Base-by-base conservation (phyloP, 768 basidiomycete genomes). In the Lactarius indigo region DNA sequence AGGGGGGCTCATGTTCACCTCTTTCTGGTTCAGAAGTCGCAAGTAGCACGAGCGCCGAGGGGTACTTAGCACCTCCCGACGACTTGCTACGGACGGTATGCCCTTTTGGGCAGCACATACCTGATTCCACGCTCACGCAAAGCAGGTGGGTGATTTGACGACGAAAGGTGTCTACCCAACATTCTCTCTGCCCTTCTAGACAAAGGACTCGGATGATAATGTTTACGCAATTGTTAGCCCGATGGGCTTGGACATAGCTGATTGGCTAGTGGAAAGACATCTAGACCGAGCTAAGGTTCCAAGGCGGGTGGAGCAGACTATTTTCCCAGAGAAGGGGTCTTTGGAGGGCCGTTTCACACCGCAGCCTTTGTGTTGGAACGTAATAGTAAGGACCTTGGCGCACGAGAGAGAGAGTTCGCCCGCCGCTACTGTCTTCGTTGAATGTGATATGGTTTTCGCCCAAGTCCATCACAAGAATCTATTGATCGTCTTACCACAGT, bases 41-140 rank as follows among this genome's bases (percentile, higher is more conserved):
- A 82, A 84, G 75, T 87, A 89, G 65, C 85, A 90, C 65, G 83
- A 85, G 69, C 82, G 81, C 18, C 85, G 90, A 42, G 92, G 92
- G 92, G 85, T 87, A 0, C 82, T 79, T 59, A 87, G 88, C 17
- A 86, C 91, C 0, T 91, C 92, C 77, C 64, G 10, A 39, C 37
- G 37, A 39, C 37, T 15, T 39, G 37, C 37, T 13, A 13, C 37
- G 37, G 13, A 39, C 10, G 37, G 13, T 39, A 2, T 39, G 37
- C 37, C 37, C 35, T 35, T 15, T 35, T 35, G 9, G 35, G 37
- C 37, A 15, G 37, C 13, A 39, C 5, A 15, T 15, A 39, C 37
- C 37, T 39, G 37, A 12, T 12, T 39, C 37, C 37, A 39, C 57
- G 30, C 57, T 26, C 61, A 61, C n/a, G 18, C 28, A 10, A 64